phyloP scores from a whole-genome alignment of 192 early-diverging fungal species.

The Umbelopsis ramanniana region DNA sequence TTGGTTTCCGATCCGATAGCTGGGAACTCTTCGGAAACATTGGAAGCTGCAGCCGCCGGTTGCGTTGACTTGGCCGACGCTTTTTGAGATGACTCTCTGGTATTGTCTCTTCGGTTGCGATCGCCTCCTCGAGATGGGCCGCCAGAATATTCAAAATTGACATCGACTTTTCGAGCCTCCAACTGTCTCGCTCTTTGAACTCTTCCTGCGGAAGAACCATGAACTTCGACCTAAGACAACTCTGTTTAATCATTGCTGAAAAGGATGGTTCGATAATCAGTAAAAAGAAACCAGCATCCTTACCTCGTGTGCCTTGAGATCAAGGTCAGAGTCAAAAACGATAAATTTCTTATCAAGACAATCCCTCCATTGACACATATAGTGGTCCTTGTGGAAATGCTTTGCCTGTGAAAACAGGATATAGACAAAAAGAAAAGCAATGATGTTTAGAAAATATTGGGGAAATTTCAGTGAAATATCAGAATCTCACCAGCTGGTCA shows the following conservation, averaged over 20 bases:
- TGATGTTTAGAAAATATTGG: no score
- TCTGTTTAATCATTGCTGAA: no score
- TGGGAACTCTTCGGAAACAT: conserved; percentile 25
- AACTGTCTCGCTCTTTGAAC: conserved; percentile 39
- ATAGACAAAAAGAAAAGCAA: no score
- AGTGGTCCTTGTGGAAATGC: conserved; percentile 86
- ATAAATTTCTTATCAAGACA: conserved; percentile 96
- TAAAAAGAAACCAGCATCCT: conserved; percentile 25
- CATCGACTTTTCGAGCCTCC: conserved; percentile 43
- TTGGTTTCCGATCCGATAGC: conserved; percentile 16
- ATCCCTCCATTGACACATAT: conserved; percentile 73
- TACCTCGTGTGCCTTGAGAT: conserved; percentile 89
- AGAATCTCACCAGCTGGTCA: conserved; percentile 67
- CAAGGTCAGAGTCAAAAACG: conserved; percentile 91
- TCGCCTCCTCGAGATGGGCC: conserved; percentile 7
- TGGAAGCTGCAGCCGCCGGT: background rate
- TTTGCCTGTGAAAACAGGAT: conserved; percentile 43
- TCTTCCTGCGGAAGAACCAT: conserved; percentile 35
- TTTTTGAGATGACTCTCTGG: conserved; percentile 10
- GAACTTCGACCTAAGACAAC: conserved; percentile 39
- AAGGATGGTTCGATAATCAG: background rate
- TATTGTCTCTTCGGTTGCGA: conserved; percentile 1
- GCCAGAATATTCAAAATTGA: conserved; percentile 32
- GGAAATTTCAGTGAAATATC: no score
- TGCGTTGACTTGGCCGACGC: conserved; percentile 3